Percentiles rank a stretch among this genome's conserved stretches.
These are phyloP conservation scores for Ailanthus altissimus DNA, from an alignment of 345 rosid genomes.

Conservation along the genomic window DNA sequence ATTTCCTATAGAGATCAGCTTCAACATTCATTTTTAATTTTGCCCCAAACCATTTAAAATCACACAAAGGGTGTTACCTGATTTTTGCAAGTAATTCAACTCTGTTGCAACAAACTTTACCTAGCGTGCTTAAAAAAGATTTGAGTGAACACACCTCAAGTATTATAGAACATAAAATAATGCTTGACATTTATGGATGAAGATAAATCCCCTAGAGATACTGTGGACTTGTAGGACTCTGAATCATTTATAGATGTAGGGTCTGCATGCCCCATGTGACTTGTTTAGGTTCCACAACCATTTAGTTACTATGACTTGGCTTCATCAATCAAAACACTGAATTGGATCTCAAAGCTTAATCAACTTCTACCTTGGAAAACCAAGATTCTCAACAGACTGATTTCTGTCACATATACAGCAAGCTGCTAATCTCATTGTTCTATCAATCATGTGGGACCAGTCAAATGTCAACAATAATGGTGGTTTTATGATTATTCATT, in stretches of 20 bases:
- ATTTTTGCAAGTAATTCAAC: no score
- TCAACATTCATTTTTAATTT: no score
- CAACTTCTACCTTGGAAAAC: neutral
- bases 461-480: neutral
- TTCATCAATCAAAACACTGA: neutral
- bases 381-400: neutral
- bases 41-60: no score
- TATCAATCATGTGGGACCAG: neutral
- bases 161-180: neutral
- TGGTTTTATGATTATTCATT: conserved; percentile 1
- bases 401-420: neutral
- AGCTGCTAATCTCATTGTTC: neutral
- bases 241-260: neutral
- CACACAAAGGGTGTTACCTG: no score
- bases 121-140: no score
- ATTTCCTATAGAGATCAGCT: no score
- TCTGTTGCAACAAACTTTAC: no score
- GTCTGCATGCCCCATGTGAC: neutral
- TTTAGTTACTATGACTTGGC: neutral
- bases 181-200: neutral
- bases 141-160: no score
- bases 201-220: neutral
- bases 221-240: neutral
- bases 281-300: neutral
- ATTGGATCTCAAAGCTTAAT: neutral